Evolutionary conservation across 192 early-diverging fungal genomes (phyloP).

Genomic region (Fimicolochytrium jonesii): DNA sequence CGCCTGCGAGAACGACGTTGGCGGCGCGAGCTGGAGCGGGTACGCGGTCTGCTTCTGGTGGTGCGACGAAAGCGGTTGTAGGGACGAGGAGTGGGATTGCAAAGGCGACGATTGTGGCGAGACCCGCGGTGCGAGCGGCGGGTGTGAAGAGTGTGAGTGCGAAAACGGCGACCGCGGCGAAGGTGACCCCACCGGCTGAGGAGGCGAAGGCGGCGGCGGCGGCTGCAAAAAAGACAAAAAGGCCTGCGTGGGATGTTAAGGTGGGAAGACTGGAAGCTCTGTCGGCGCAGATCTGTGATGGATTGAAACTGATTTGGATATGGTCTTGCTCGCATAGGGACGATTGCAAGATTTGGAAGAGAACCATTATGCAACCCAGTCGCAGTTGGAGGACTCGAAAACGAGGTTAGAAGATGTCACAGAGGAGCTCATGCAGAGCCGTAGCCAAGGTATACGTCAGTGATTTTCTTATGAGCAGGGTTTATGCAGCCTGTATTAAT

Average conservation of each 20-base stretch:
- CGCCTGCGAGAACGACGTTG: slow-evolving; percentile 3
- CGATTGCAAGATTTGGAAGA: slow-evolving; percentile 80
- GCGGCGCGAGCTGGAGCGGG: not conserved
- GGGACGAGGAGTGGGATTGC: too few species aligned
- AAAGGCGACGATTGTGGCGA: not conserved
- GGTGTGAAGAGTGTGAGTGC: not conserved
- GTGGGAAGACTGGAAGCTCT: slow-evolving; percentile 9
- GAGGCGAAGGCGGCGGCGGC: not conserved
- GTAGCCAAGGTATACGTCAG: slow-evolving; percentile 19
- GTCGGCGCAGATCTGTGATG: too few species aligned
- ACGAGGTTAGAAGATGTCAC: slow-evolving; percentile 24
- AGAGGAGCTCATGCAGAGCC: slow-evolving; percentile 32
- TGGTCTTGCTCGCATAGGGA: slow-evolving; percentile 42
- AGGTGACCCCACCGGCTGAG: too few species aligned
- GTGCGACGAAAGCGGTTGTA: too few species aligned
- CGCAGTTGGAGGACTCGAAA: slow-evolving; percentile 28
- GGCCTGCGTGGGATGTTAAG: slow-evolving; percentile 69
- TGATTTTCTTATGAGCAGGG: not conserved
- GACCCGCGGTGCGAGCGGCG: slow-evolving; percentile 5
- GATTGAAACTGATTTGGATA: not conserved
- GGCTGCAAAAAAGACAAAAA: slow-evolving; percentile 55
- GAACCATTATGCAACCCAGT: slow-evolving; percentile 38
- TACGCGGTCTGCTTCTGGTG: not conserved
- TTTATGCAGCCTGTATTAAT: not conserved
- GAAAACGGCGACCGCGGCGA: too few species aligned